phyloP scores from a whole-genome alignment of 495 filamentous ascomycete species.

The Articulospora tetracladia region DNA sequence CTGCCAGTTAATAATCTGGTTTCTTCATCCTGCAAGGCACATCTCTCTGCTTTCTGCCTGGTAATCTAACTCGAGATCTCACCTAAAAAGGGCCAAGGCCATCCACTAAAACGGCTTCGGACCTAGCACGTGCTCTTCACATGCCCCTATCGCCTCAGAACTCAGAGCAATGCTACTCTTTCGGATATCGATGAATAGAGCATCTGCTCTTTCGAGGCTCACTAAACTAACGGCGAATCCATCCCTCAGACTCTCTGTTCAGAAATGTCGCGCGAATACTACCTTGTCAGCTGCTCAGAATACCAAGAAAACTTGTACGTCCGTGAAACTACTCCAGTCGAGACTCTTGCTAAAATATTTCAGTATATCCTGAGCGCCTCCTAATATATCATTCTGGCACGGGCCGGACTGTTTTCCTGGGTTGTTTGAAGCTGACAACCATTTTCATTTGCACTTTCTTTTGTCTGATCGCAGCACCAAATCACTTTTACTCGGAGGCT shows the following conservation, averaged over 20 bases:
- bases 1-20: no score
- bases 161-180: not conserved
- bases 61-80: no score
- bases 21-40: no score
- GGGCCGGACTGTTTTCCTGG: slow-evolving; percentile 59
- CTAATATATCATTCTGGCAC: slow-evolving; percentile 73
- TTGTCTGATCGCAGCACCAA: slow-evolving; percentile 54
- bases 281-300: not conserved
- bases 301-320: slow-evolving; percentile 7
- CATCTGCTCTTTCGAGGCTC: not conserved
- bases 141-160: no score
- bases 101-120: no score
- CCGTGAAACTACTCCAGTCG: not conserved
- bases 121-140: no score
- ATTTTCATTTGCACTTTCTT: slow-evolving; percentile 67
- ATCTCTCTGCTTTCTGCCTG: no score
- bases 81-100: no score
- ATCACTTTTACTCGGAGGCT: slow-evolving; percentile 46
- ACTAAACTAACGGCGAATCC: not conserved
- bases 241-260: not conserved
- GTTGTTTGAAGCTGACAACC: slow-evolving; percentile 63
- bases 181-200: not conserved
- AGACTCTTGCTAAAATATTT: not conserved
- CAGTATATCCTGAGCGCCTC: slow-evolving; percentile 53
- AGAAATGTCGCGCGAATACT: not conserved